Percentiles rank a stretch among this genome's conserved stretches.
phyloP scores from a whole-genome alignment of 2,329 filamentous ascomycete species.

The Thermochaetoides dissita region DNA sequence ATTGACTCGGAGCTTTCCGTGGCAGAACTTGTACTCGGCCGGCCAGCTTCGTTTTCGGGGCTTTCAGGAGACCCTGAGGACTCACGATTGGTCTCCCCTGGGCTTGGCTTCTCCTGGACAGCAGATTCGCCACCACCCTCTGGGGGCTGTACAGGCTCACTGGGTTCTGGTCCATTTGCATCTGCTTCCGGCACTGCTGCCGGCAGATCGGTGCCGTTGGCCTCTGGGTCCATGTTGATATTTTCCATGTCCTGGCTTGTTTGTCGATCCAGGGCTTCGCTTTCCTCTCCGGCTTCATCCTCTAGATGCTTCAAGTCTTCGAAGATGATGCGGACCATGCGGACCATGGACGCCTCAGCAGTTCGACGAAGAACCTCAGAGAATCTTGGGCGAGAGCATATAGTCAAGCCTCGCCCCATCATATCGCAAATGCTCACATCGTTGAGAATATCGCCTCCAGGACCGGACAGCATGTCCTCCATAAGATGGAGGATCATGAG shows the following conservation, averaged over 20 bases:
- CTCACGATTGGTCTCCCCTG: conserved; percentile 2
- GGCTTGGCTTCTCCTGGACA: conserved; percentile 20
- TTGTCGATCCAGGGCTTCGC: conserved; percentile 50
- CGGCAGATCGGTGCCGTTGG: conserved; percentile 37
- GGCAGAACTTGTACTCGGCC: conserved; percentile 16
- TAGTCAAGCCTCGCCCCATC: conserved; percentile 96
- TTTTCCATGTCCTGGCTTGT: conserved; percentile 56
- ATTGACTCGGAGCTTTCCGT: conserved; percentile 28
- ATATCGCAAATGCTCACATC: conserved; percentile 98
- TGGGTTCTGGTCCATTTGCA: conserved; percentile 1
- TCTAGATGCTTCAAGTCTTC: conserved; percentile 80
- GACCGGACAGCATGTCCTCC: conserved; percentile 94
- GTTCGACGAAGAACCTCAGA: conserved; percentile 82
- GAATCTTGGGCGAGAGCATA: conserved; percentile 86
- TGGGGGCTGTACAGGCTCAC: conserved; percentile 2
- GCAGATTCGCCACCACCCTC: neutral
- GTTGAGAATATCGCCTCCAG: conserved; percentile 82
- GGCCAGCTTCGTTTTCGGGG: conserved; percentile 12
- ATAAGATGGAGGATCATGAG: conserved; percentile 91
- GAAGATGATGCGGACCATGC: conserved; percentile 98
- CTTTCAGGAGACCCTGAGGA: conserved; percentile 12
- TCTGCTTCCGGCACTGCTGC: conserved; percentile 10
- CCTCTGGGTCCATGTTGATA: conserved; percentile 71
- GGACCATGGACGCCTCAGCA: conserved; percentile 93
- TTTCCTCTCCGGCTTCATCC: conserved; percentile 54